Evolutionary conservation across 306 rosid genomes (phyloP).

Genomic region (Rosa chinensis): DNA sequence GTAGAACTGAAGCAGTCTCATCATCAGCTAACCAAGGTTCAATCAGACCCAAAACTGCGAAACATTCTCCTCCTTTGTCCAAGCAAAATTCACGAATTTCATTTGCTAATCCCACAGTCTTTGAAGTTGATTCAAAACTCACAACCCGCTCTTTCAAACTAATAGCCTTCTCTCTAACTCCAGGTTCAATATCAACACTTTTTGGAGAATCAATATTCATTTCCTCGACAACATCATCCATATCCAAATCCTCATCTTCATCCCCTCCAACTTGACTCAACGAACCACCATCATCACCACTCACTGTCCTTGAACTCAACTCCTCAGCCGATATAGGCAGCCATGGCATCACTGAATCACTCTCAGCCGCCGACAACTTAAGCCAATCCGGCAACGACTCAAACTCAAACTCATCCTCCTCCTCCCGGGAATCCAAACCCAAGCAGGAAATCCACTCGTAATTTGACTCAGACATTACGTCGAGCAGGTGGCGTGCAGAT

Average conservation of each 20-base stretch:
- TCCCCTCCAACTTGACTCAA: slow-evolving; percentile 15
- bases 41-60: slow-evolving; percentile 21
- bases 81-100: slow-evolving; percentile 36
- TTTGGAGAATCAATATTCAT: slow-evolving; percentile 23
- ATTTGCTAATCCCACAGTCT: slow-evolving; percentile 24
- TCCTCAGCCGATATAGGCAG: slow-evolving; percentile 31
- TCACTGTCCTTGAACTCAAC: slow-evolving; percentile 10
- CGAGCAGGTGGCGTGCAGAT: slow-evolving; percentile 38
- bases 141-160: slow-evolving; percentile 27
- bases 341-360: slow-evolving; percentile 36
- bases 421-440: slow-evolving; percentile 34
- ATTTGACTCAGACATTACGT: slow-evolving; percentile 26
- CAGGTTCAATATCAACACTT: slow-evolving; percentile 27
- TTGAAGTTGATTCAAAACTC: slow-evolving; percentile 24
- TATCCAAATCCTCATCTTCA: slow-evolving; percentile 20
- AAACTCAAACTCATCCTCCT: slow-evolving; percentile 41
- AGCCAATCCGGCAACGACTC: slow-evolving; percentile 40
- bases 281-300: background rate
- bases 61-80: slow-evolving; percentile 25
- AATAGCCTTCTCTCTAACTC: slow-evolving; percentile 20
- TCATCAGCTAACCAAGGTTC: slow-evolving; percentile 45
- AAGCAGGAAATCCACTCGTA: slow-evolving; percentile 37
- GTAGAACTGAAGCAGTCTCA: slow-evolving; percentile 38
- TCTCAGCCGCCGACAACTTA: background rate
- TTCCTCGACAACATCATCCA: slow-evolving; percentile 24